phyloP scores from a whole-genome alignment of 345 rosid genomes.

The Citrus sp. region DNA sequence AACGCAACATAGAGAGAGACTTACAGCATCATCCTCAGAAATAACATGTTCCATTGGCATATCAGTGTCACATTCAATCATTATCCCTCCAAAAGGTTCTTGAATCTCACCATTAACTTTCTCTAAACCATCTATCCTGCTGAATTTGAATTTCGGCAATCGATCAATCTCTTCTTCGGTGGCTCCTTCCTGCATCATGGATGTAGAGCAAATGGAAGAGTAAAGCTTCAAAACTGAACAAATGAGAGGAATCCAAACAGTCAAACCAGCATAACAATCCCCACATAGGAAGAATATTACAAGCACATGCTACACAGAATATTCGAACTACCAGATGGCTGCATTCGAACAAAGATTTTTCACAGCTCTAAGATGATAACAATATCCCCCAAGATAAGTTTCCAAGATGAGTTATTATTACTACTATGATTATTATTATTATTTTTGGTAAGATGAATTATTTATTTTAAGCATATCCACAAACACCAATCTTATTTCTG shows the following conservation, averaged over 20 bases:
- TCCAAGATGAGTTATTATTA: background rate
- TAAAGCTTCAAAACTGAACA: background rate
- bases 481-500: too few species aligned
- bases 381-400: background rate
- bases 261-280: background rate
- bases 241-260: conserved; percentile 2
- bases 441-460: background rate
- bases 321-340: background rate
- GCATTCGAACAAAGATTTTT: background rate
- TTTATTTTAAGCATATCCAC: background rate
- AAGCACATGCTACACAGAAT: background rate
- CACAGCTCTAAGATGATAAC: background rate
- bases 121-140: conserved; percentile 34
- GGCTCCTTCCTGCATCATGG: conserved; percentile 72
- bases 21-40: conserved; percentile 75
- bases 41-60: conserved; percentile 49
- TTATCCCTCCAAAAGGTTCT: conserved; percentile 58
- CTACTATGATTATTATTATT: too few species aligned
- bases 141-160: conserved; percentile 63
- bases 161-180: conserved; percentile 67
- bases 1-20: conserved; percentile 16
- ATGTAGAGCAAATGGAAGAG: background rate
- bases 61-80: conserved; percentile 57
- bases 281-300: background rate
- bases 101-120: conserved; percentile 48